phyloP scores from a whole-genome alignment of 768 basidiomycete species.

The Chalciporus sphaerocephalus region DNA sequence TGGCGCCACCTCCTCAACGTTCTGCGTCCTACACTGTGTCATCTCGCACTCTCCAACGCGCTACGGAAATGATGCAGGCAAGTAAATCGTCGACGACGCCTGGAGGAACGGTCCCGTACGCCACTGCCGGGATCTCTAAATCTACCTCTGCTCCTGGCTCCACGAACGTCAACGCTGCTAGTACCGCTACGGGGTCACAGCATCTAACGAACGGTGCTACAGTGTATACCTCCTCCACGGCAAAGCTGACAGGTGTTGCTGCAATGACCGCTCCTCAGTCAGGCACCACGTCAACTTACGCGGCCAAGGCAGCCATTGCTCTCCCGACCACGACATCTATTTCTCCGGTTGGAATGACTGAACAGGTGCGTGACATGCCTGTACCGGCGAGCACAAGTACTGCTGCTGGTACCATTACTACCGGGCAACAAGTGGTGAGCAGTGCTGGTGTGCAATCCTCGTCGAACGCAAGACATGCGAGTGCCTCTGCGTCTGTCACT shows the following conservation, averaged over 20 bases:
- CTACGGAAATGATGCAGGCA: slow-evolving; percentile 21
- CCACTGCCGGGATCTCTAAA: slow-evolving; percentile 9
- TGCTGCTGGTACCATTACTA: background rate
- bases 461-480: slow-evolving; percentile 9
- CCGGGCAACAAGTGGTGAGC: slow-evolving; percentile 11
- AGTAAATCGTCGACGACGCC: slow-evolving; percentile 10
- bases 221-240: slow-evolving; percentile 5
- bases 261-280: slow-evolving; percentile 2
- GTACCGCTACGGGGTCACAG: slow-evolving; percentile 5
- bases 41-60: slow-evolving; percentile 24
- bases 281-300: background rate
- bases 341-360: slow-evolving; percentile 5
- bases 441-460: slow-evolving; percentile 4
- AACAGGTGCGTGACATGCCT: background rate
- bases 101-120: background rate
- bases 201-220: slow-evolving; percentile 6
- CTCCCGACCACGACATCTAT: slow-evolving; percentile 7
- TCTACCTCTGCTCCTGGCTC: slow-evolving; percentile 3
- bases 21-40: slow-evolving; percentile 11
- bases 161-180: slow-evolving; percentile 1
- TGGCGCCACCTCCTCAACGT: slow-evolving; percentile 17
- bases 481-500: slow-evolving; percentile 2
- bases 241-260: slow-evolving; percentile 10
- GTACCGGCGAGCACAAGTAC: slow-evolving; percentile 5
- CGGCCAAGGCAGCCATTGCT: slow-evolving; percentile 6